Percentiles rank a stretch among this genome's conserved stretches.
These are phyloP conservation scores for Aspergillus fructus DNA, from an alignment of 2,329 filamentous ascomycete genomes.

Conservation along the genomic window DNA sequence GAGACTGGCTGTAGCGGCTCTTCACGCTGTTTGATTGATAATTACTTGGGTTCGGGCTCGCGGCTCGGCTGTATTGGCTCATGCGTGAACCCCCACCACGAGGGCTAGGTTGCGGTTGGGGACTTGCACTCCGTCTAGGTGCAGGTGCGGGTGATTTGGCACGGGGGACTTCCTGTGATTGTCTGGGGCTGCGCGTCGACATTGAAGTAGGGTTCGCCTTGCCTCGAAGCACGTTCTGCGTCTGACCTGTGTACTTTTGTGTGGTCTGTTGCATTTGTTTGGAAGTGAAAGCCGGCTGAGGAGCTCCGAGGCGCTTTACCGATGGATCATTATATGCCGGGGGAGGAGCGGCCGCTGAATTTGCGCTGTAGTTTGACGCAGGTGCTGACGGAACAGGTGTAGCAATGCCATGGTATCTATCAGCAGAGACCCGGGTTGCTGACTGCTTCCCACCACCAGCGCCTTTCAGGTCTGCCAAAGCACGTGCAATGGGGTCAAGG, in stretches of 20 bases:
- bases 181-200: constrained; percentile 57
- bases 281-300: constrained; percentile 86
- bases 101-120: constrained; percentile 29
- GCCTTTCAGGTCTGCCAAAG: constrained; percentile 87
- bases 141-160: constrained; percentile 61
- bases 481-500: constrained; percentile 84
- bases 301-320: constrained; percentile 78
- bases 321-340: constrained; percentile 78
- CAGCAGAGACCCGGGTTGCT: constrained; percentile 83
- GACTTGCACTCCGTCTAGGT: constrained; percentile 54
- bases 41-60: constrained; percentile 44
- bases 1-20: constrained; percentile 40
- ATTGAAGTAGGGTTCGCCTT: constrained; percentile 53
- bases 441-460: constrained; percentile 80
- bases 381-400: constrained; percentile 65
- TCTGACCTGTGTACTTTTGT: constrained; percentile 81
- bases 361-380: constrained; percentile 35
- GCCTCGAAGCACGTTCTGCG: constrained; percentile 69
- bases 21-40: constrained; percentile 46
- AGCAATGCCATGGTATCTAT: constrained; percentile 88
- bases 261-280: constrained; percentile 95
- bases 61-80: constrained; percentile 44
- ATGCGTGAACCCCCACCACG: constrained; percentile 34
- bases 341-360: constrained; percentile 63
- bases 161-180: constrained; percentile 43